Conservation (phyloP, 768 basidiomycete genomes). For the Mycena galopus region DNA sequence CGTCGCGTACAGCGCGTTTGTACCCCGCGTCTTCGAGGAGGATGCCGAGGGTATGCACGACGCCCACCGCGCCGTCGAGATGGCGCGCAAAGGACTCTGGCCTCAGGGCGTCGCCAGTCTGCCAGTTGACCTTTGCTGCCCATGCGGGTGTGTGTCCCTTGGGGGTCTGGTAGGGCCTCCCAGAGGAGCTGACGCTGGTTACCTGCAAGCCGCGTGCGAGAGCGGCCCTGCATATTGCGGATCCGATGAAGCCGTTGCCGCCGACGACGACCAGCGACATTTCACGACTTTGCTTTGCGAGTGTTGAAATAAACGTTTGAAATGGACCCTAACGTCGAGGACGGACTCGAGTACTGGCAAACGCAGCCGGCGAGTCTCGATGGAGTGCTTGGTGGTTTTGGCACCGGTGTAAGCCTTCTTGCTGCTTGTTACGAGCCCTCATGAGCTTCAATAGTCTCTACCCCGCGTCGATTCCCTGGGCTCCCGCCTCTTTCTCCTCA, state of each 20-base stretch:
- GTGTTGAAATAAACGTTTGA: no score
- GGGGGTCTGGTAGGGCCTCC: conserved; percentile 86
- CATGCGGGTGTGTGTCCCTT: conserved; percentile 93
- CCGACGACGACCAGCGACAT: conserved; percentile 94
- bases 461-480: conserved; percentile 92
- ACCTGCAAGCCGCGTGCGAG: conserved; percentile 88
- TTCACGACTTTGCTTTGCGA: no score
- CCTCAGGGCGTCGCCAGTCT: conserved; percentile 83
- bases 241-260: conserved; percentile 99
- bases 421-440: no score
- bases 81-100: conserved; percentile 80
- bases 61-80: conserved; percentile 75
- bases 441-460: no score
- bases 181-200: conserved; percentile 92
- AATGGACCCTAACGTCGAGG: conserved; percentile 69
- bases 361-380: conserved; percentile 84
- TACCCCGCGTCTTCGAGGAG: conserved; percentile 87
- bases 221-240: conserved; percentile 92
- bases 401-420: no score
- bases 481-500: conserved; percentile 88
- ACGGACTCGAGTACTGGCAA: conserved; percentile 91
- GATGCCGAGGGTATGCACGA: conserved; percentile 95
- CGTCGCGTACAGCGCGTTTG: conserved; percentile 77
- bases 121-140: conserved; percentile 90
- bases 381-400: conserved; percentile 84